Conservation (phyloP, 129 eudicot genomes). For the Dittrichia graveolens region DNA sequence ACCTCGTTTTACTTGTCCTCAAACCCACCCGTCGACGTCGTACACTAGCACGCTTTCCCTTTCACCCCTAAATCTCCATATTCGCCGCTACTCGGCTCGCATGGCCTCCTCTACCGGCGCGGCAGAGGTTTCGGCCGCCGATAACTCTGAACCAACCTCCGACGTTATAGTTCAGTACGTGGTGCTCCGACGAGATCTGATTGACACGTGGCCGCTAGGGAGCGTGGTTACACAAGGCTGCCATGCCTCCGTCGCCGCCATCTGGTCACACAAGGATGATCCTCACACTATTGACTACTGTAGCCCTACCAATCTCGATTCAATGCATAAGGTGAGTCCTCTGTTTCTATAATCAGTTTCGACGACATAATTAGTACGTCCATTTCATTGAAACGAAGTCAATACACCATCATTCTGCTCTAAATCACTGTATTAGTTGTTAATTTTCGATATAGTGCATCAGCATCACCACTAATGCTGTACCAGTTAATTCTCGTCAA, state of each 20-base stretch:
- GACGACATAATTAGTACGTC: not conserved
- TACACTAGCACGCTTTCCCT: not conserved
- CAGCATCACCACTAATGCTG: too few relatives aligned
- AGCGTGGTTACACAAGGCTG: constrained; percentile 93
- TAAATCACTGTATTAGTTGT: not conserved
- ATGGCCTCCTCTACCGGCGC: constrained; percentile 42
- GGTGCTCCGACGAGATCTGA: constrained; percentile 81
- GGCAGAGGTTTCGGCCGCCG: constrained; percentile 15
- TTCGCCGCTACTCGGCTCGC: constrained; percentile 23
- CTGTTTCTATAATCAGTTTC: not conserved
- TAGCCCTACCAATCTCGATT: constrained; percentile 59
- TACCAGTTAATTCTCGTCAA: not conserved
- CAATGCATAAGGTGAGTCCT: constrained; percentile 76
- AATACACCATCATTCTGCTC: not conserved
- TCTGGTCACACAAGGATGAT: constrained; percentile 77
- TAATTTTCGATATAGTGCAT: too few relatives aligned
- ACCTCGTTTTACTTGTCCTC: constrained; percentile 16
- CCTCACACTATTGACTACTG: constrained; percentile 60
- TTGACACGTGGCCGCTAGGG: constrained; percentile 93
- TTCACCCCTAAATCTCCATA: constrained; percentile 11
- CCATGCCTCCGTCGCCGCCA: constrained; percentile 89
- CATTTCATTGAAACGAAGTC: not conserved
- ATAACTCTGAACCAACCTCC: constrained; percentile 25
- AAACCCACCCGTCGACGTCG: constrained; percentile 28
- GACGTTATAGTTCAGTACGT: constrained; percentile 67